Conservation (phyloP, 257 asterid genomes). For the Ballota nigra region DNA sequence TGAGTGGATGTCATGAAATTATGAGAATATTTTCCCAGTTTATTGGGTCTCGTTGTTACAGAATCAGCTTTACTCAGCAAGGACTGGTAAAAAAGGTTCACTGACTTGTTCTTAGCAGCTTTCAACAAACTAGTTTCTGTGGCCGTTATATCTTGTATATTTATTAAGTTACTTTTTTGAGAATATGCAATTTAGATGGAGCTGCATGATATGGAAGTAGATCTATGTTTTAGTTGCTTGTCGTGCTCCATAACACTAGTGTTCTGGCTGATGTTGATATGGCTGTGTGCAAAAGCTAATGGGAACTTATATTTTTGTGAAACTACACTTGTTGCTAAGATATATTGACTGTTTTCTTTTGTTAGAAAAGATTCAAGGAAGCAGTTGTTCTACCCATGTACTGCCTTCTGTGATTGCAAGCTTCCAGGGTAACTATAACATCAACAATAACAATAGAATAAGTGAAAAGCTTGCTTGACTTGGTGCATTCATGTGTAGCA, state of each 20-base stretch:
- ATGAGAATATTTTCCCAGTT: not conserved
- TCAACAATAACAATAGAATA: not conserved
- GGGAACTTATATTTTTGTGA: not conserved
- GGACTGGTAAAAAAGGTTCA: too few relatives aligned
- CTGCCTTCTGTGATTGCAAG: not conserved
- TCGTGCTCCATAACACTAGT: not conserved
- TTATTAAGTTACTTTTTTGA: not conserved
- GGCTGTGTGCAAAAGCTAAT: not conserved
- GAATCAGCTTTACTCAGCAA: not conserved
- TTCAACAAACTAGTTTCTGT: not conserved
- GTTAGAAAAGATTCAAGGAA: not conserved
- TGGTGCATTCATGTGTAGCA: conserved; percentile 7
- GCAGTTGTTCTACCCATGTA: not conserved
- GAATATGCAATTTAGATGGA: not conserved
- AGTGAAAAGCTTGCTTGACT: not conserved
- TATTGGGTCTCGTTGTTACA: not conserved
- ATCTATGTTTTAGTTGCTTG: not conserved
- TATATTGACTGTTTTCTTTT: not conserved
- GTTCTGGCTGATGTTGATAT: not conserved
- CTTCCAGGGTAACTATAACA: not conserved
- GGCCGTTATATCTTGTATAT: not conserved
- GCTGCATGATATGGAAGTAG: not conserved
- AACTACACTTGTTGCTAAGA: not conserved
- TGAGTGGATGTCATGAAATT: not conserved
- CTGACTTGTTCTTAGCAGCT: too few relatives aligned